phyloP scores from a whole-genome alignment of 257 asterid species.

The Penstemon davidsonii region DNA sequence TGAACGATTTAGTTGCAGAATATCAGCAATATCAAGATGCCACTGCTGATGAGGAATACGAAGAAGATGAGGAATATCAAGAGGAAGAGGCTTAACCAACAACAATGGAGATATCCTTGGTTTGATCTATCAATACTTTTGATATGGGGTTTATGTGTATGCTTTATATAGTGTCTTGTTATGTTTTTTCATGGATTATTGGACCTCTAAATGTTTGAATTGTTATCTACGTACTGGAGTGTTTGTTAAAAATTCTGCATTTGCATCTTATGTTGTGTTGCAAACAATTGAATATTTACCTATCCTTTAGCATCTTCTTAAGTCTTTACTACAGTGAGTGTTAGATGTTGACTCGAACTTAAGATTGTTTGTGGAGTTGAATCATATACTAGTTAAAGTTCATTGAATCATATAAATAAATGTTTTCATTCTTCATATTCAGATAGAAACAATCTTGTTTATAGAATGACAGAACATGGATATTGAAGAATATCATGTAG shows the following conservation, averaged over 20 bases:
- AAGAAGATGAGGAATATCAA: constrained; percentile 31
- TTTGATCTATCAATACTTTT: background rate
- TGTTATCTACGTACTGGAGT: background rate
- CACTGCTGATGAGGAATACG: constrained; percentile 53
- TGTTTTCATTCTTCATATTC: too few relatives aligned
- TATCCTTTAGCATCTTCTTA: background rate
- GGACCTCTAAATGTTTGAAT: constrained; percentile 1
- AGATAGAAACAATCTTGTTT: too few relatives aligned
- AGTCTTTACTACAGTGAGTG: background rate
- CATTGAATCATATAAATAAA: too few relatives aligned
- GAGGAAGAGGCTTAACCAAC: constrained; percentile 34
- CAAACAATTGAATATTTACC: background rate
- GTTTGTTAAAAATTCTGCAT: too few relatives aligned
- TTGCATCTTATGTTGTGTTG: background rate
- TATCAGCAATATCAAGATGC: constrained; percentile 59
- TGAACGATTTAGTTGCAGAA: constrained; percentile 54
- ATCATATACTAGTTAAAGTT: too few relatives aligned
- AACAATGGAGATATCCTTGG: background rate
- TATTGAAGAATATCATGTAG: too few relatives aligned
- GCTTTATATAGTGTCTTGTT: constrained; percentile 19
- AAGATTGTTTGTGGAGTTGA: too few relatives aligned
- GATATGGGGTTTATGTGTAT: constrained; percentile 7
- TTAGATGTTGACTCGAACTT: background rate
- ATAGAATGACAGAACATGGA: too few relatives aligned
- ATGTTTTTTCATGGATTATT: background rate